These are phyloP conservation scores for Citeromyces matritensis DNA, from an alignment of 805 yeast species.

Conservation along the genomic window DNA sequence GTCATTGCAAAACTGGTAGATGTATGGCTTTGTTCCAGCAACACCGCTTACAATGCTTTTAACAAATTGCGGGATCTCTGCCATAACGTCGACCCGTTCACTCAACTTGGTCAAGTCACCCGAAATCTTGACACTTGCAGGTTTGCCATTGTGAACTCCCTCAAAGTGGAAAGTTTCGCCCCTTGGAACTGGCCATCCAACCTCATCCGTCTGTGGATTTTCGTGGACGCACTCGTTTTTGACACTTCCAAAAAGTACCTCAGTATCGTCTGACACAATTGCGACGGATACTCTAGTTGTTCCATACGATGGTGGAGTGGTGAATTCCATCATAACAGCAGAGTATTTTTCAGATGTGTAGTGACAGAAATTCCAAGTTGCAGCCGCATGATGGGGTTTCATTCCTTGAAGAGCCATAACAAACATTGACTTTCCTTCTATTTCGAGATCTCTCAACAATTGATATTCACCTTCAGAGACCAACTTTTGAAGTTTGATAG, in stretches of 20 bases:
- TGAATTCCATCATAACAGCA: constrained; percentile 87
- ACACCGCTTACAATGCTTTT: constrained; percentile 88
- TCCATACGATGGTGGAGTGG: constrained; percentile 86
- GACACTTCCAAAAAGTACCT: constrained; percentile 41
- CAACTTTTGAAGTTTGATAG: constrained; percentile 27
- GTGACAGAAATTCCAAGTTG: constrained; percentile 87
- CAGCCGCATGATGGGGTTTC: constrained; percentile 99
- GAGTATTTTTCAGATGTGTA: constrained; percentile 66
- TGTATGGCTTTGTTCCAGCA: constrained; percentile 93
- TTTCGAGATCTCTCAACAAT: constrained; percentile 8
- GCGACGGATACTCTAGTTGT: constrained; percentile 71
- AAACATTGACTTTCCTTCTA: constrained; percentile 53
- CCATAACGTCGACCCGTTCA: constrained; percentile 95
- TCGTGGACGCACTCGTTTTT: constrained; percentile 51
- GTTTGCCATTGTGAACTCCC: constrained; percentile 18
- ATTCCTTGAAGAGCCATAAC: constrained; percentile 97
- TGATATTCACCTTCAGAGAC: constrained; percentile 5
- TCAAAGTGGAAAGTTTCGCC: constrained; percentile 41
- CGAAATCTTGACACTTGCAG: constrained; percentile 29
- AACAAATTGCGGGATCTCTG: constrained; percentile 88
- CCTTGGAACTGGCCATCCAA: constrained; percentile 86
- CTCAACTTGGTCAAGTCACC: constrained; percentile 53
- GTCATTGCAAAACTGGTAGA: constrained; percentile 76
- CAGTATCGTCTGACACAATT: constrained; percentile 48
- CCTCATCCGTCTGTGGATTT: constrained; percentile 45